Evolutionary conservation across 208 protist species (phyloP).

Genomic region (Naegleria lovaniensis): DNA sequence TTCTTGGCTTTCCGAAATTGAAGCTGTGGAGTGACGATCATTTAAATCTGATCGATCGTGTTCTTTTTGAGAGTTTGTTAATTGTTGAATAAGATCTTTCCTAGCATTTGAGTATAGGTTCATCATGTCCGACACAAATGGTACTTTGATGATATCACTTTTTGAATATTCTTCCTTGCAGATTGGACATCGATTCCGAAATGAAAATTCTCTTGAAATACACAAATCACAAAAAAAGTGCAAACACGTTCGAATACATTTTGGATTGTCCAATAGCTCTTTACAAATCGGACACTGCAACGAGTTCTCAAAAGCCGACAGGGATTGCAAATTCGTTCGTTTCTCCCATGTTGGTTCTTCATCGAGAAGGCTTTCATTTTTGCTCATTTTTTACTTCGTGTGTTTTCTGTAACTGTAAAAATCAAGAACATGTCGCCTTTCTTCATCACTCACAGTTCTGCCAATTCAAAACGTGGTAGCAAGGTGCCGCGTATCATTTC

Average conservation of each 20-base stretch:
- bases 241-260: neutral
- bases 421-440: no score
- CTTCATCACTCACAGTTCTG: no score
- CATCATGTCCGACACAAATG: neutral
- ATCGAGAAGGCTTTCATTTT: neutral
- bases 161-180: neutral
- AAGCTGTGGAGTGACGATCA: neutral
- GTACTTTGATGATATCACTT: neutral
- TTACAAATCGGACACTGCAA: neutral
- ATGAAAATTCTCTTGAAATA: neutral
- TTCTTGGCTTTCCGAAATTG: neutral
- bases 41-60: neutral
- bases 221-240: constrained; percentile 2
- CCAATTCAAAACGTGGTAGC: no score
- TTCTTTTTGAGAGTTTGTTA: neutral
- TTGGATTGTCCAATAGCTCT: neutral
- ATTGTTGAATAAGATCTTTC: neutral
- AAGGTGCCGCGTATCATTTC: no score
- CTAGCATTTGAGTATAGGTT: neutral
- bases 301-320: neutral
- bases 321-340: neutral
- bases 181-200: neutral
- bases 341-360: neutral
- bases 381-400: neutral
- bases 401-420: no score